Percentiles rank a stretch among this genome's conserved stretches.
Evolutionary conservation across 495 filamentous ascomycete species (phyloP).

Genomic region (Lepidopterella palustris): DNA sequence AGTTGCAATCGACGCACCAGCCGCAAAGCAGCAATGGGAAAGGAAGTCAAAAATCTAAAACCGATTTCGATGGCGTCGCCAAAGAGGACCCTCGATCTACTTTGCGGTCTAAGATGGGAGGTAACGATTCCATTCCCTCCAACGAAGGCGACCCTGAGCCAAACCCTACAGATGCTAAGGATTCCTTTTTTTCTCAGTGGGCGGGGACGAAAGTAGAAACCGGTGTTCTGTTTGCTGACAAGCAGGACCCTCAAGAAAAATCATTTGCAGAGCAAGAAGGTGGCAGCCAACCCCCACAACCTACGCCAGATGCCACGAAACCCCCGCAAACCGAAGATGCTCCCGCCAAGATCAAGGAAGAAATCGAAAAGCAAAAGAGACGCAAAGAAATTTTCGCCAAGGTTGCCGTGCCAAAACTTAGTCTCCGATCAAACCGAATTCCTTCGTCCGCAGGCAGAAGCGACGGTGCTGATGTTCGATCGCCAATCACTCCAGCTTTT

Average conservation of each 20-base stretch:
- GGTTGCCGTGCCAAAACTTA: not conserved
- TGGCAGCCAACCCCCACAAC: too few relatives aligned
- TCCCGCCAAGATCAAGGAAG: not conserved
- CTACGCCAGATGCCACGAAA: too few relatives aligned
- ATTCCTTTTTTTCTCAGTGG: not conserved
- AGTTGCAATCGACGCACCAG: not conserved
- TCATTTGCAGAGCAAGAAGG: not conserved
- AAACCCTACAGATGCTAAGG: not conserved
- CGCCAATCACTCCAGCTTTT: not conserved
- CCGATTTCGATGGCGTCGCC: not conserved
- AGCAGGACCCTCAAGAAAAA: not conserved
- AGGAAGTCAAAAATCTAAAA: not conserved
- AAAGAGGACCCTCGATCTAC: not conserved
- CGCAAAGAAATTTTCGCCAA: not conserved
- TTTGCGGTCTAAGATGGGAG: not conserved
- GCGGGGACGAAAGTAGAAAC: not conserved
- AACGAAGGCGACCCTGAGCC: not conserved
- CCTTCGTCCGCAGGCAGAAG: not conserved
- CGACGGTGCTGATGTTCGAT: not conserved
- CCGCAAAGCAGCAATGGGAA: not conserved
- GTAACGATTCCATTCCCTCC: not conserved
- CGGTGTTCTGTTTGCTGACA: not conserved
- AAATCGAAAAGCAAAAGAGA: not conserved
- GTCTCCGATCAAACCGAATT: not conserved
- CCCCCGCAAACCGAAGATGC: not conserved